These are phyloP conservation scores for Biscogniauxia marginata DNA, from an alignment of 2,329 filamentous ascomycete species.

Conservation along the genomic window DNA sequence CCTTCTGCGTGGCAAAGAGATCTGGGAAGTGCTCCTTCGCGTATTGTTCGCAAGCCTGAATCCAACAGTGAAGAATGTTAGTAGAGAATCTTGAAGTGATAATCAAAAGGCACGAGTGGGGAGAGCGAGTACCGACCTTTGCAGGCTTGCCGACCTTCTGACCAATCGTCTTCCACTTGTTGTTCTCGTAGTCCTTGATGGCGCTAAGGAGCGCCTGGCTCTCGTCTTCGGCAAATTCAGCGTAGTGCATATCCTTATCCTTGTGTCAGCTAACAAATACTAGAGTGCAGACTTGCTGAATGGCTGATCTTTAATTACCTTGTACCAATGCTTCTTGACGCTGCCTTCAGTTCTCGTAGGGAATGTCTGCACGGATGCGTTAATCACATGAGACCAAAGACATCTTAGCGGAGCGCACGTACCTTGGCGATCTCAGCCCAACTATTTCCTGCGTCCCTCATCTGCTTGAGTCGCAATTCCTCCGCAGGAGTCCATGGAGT, in stretches of 20 bases:
- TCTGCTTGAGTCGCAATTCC: constrained; percentile 86
- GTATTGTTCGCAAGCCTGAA: constrained; percentile 82
- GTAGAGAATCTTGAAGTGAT: background rate
- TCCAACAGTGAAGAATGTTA: constrained; percentile 14
- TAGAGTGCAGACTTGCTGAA: background rate
- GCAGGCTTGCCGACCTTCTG: constrained; percentile 97
- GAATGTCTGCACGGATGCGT: constrained; percentile 64
- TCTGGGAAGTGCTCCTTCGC: constrained; percentile 89
- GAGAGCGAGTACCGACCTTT: constrained; percentile 60
- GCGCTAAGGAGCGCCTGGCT: constrained; percentile 80
- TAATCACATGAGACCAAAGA: background rate
- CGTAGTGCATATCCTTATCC: constrained; percentile 93
- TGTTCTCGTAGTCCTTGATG: constrained; percentile 98
- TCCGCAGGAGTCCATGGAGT: constrained; percentile 97
- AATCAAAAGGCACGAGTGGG: background rate
- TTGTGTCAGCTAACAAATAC: constrained; percentile 18
- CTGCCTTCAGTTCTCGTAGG: constrained; percentile 92
- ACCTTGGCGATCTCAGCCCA: constrained; percentile 99
- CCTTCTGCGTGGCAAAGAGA: constrained; percentile 29
- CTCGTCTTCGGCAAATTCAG: constrained; percentile 96
- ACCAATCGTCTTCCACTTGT: constrained; percentile 98
- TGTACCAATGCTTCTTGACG: constrained; percentile 99
- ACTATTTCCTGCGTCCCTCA: constrained; percentile 89
- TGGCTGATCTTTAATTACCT: constrained; percentile 53
- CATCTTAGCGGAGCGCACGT: constrained; percentile 4